Base-by-base conservation (phyloP, 192 early-diverging fungal genomes). In the Irineochytrium annulatum region DNA sequence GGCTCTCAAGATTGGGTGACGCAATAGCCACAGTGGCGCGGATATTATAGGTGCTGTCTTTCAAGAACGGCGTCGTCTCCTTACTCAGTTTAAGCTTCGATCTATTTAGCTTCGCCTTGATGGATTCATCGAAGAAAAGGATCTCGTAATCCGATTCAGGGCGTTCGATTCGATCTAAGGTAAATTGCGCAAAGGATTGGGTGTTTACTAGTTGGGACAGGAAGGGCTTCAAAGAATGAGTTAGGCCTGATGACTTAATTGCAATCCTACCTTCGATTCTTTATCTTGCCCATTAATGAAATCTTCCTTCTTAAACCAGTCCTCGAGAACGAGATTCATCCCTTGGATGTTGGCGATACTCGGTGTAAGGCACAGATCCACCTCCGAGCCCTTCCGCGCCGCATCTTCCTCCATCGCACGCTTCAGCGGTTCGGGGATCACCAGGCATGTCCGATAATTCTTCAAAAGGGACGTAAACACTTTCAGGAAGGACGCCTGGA, bases 161-260 rank as follows among this genome's bases (percentile, higher is more conserved):
- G 6, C 85, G 76, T 33, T 82, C 79, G 11, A 89, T 56, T 14
- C 90, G 74, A 43, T 90, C 87, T 26, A 83, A 72, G 22, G 84
- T 85, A 61, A 91, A 91, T 53, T 91, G 90, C 2, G 80, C 76
- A 75, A 89, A 91, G 52, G 86, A 78, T 66, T 91, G 90, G 0
- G 90, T 89, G 34, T 86, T 81, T 3, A 86, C 62, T 22, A 91
- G 76, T 16, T 64, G 63, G 1, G 81, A 77, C 60, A 91, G 68
- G 48, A 86, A 88, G 6, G 76, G 65, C 85, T 84, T 55, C 11
- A 59, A 49, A 24, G 17, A 46, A 57, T 60, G 55, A 57, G 35
- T 57, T 64, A 26, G 52, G 60, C 17, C 68, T 45, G 19, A 17
- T 22, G 11, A 8, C 8, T 41, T 8, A 41, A 41, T 41, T 8